Evolutionary conservation across 257 asterid species (phyloP), one percentile per base, ranked within the genome.

Genomic region (Capsicum rhomboideum): DNA sequence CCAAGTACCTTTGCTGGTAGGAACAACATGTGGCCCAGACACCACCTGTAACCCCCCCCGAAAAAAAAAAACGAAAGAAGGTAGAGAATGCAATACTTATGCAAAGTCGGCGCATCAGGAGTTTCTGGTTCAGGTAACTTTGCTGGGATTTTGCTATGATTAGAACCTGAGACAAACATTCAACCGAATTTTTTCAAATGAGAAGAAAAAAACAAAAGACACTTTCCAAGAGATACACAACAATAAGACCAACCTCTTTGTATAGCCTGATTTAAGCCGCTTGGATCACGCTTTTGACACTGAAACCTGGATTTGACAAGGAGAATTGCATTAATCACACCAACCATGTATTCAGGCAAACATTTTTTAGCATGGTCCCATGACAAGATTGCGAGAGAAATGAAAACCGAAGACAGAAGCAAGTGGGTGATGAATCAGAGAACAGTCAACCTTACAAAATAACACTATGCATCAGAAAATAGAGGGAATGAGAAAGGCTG

Each of bases 161-260:
- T 74, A 78, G 78, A 87, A 89, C 90, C 99, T 93, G 93, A 83
- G 59, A 83, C 50, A 64, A 53, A 78, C 54, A 88, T 13, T 72
- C 80, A 21, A 21, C 58, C 37, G 12, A 6, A 11, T 3, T 6
- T 40, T 10, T 44, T n/a, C 28, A 40, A 10, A 52, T 46, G 46
- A 72, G 20, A 26, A 42, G 52, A 85, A 44, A 37, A 83, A 78
- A 42, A 44, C 26, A 14, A 68, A 71, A 86, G 3, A 14, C 50
- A 78, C n/a, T 7, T 4, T 50, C 78, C 20, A 80, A 59, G 68
- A 61, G 17, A 71, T 61, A 77, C 26, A 20, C 13, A 13, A 26
- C 85, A 63, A 44, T 49, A 82, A 40, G 61, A 87, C 90, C 83
- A 64, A 93, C 97, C 96, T 89, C 87, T 79, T 21, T 81, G 87